A percentile compares a stretch with the other conserved stretches of the same genome.
These are phyloP conservation scores for Wickerhamomyces tratensis DNA, from an alignment of 805 yeast species.

Conservation along the genomic window DNA sequence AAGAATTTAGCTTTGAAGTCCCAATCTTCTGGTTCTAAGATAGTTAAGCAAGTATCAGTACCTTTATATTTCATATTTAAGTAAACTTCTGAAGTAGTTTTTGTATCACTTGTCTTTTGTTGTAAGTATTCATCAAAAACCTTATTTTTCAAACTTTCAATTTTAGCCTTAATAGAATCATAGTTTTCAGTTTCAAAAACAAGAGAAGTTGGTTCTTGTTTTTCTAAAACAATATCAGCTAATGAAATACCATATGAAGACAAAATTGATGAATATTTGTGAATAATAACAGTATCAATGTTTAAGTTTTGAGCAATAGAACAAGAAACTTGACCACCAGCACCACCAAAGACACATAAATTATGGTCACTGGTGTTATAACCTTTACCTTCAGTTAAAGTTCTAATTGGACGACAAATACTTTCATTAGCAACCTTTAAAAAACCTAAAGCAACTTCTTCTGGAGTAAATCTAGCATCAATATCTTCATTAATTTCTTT, in stretches of 20 bases:
- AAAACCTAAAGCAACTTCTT: constrained; percentile 31
- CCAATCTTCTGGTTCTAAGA: constrained; percentile 7
- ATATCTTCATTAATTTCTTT: constrained; percentile 23
- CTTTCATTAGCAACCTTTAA: constrained; percentile 29
- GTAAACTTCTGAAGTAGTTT: constrained; percentile 20
- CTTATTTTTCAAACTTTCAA: neutral
- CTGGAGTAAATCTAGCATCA: constrained; percentile 16
- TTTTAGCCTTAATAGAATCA: constrained; percentile 1
- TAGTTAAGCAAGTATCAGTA: constrained; percentile 29
- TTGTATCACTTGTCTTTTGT: constrained; percentile 15
- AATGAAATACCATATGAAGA: constrained; percentile 32
- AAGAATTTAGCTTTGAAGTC: constrained; percentile 7
- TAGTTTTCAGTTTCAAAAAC: constrained; percentile 6
- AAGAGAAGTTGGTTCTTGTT: constrained; percentile 11
- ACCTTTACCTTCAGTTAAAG: constrained; percentile 31
- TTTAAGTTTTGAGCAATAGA: constrained; percentile 26
- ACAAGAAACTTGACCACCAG: constrained; percentile 31
- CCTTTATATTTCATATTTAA: constrained; percentile 31
- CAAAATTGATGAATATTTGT: constrained; percentile 30
- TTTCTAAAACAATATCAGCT: constrained; percentile 19
- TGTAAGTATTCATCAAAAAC: neutral
- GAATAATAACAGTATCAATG: constrained; percentile 27
- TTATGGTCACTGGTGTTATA: constrained; percentile 26
- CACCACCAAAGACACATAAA: constrained; percentile 33
- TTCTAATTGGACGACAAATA: constrained; percentile 32